phyloP scores from a whole-genome alignment of 2,329 filamentous ascomycete genomes.

The Ploettnerulaceae sp. region DNA sequence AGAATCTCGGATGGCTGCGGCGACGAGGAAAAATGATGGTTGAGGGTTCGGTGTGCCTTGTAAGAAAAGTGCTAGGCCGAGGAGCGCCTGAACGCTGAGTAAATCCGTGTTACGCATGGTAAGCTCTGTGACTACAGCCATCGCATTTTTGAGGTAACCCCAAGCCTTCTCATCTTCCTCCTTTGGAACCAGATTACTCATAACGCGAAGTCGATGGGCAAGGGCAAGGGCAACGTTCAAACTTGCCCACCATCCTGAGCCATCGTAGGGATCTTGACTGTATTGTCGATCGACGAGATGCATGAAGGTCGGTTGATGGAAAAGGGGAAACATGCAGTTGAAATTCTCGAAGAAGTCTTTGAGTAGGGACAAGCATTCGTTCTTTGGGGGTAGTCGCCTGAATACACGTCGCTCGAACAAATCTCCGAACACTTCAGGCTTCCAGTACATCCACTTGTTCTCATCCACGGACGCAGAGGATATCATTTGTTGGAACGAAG shows the following conservation, averaged over 20 bases:
- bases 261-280: constrained; percentile 85
- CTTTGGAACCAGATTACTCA: constrained; percentile 86
- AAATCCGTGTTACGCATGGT: constrained; percentile 96
- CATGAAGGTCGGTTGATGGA: constrained; percentile 98
- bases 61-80: constrained; percentile 92
- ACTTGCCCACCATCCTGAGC: constrained; percentile 97
- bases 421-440: constrained; percentile 93
- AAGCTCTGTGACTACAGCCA: constrained; percentile 87
- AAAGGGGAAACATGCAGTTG: constrained; percentile 97
- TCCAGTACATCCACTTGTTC: constrained; percentile 96
- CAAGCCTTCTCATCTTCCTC: constrained; percentile 94
- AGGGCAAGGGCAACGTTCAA: constrained; percentile 93
- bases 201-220: constrained; percentile 83
- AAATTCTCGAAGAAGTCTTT: constrained; percentile 98
- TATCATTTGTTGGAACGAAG: constrained; percentile 92
- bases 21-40: constrained; percentile 84
- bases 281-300: constrained; percentile 93
- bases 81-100: constrained; percentile 85
- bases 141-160: constrained; percentile 93
- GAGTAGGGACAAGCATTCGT: constrained; percentile 81
- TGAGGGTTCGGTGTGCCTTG: constrained; percentile 96
- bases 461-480: constrained; percentile 85
- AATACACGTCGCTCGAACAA: constrained; percentile 84
- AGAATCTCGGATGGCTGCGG: constrained; percentile 82
- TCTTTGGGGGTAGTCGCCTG: constrained; percentile 74